These are phyloP conservation scores for Daldinia eschscholtzii DNA, from an alignment of 2,329 filamentous ascomycete species.

Conservation along the genomic window DNA sequence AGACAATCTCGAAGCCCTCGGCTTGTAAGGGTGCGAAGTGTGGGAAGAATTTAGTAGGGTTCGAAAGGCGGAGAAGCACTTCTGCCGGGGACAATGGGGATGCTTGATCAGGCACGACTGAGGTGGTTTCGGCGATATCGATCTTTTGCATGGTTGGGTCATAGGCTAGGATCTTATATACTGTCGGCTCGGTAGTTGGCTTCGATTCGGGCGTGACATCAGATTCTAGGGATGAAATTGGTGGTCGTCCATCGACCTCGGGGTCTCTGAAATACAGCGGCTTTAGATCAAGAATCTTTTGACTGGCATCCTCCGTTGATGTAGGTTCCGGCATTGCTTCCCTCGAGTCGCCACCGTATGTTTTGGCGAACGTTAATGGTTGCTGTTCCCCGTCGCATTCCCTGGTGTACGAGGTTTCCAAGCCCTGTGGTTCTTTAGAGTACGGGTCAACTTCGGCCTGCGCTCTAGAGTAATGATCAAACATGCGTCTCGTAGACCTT, in stretches of 20 bases:
- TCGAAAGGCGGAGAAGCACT: constrained; percentile 69
- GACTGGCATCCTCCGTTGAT: constrained; percentile 23
- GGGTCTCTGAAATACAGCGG: constrained; percentile 47
- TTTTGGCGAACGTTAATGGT: constrained; percentile 55
- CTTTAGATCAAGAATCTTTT: constrained; percentile 32
- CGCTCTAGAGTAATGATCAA: constrained; percentile 24
- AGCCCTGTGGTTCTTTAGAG: constrained; percentile 61
- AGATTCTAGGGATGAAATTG: constrained; percentile 19
- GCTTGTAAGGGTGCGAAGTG: constrained; percentile 70
- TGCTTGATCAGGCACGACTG: constrained; percentile 63
- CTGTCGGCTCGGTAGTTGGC: constrained; percentile 42
- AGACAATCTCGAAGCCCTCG: constrained; percentile 75
- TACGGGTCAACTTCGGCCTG: constrained; percentile 55
- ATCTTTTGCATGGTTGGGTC: constrained; percentile 70
- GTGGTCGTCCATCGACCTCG: constrained; percentile 48
- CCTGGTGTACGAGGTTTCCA: constrained; percentile 62
- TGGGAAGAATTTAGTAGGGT: constrained; percentile 74
- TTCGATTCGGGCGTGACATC: constrained; percentile 39
- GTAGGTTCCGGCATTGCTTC: constrained; percentile 23
- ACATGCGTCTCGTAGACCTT: constrained; percentile 21
- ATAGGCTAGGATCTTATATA: constrained; percentile 77
- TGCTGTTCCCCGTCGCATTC: constrained; percentile 57
- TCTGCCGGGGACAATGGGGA: constrained; percentile 69
- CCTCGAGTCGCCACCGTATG: constrained; percentile 48
- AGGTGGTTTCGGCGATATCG: constrained; percentile 71